Conservation (phyloP, 371 early-diverging fungal species). For the Funneliformis caledonium region DNA sequence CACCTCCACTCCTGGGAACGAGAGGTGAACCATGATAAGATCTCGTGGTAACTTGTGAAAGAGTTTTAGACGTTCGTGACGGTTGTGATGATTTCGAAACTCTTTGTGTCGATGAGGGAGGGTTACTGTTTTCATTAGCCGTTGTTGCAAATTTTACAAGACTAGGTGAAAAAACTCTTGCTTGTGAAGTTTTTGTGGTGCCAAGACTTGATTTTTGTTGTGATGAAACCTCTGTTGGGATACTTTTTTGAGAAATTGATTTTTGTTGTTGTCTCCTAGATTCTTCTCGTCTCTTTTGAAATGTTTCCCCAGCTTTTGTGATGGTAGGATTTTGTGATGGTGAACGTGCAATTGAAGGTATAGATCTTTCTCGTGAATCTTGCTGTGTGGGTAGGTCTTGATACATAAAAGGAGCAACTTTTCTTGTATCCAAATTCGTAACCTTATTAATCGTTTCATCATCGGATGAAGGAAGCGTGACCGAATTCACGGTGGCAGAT, state of each 20-base stretch:
- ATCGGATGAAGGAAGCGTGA: neutral
- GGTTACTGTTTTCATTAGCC: neutral
- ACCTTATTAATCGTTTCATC: neutral
- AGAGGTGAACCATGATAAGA: neutral
- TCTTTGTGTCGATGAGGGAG: neutral
- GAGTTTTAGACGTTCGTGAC: neutral
- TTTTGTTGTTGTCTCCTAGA: neutral
- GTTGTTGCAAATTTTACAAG: neutral
- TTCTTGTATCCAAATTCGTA: neutral
- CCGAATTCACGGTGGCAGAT: neutral
- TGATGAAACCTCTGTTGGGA: neutral
- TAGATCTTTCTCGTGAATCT: too few species aligned
- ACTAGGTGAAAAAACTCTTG: neutral
- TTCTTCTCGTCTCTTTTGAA: neutral
- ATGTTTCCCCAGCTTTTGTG: neutral
- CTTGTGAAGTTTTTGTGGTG: neutral
- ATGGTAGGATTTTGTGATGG: too few species aligned
- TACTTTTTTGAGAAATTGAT: neutral
- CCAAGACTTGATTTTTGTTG: neutral
- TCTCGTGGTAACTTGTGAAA: neutral
- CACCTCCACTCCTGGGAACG: neutral
- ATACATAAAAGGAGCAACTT: neutral
- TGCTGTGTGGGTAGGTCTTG: neutral
- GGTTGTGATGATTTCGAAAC: neutral
- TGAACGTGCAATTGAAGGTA: neutral